Evolutionary conservation across 2,329 filamentous ascomycete species (phyloP).

Genomic region (Fusarium temperatum): DNA sequence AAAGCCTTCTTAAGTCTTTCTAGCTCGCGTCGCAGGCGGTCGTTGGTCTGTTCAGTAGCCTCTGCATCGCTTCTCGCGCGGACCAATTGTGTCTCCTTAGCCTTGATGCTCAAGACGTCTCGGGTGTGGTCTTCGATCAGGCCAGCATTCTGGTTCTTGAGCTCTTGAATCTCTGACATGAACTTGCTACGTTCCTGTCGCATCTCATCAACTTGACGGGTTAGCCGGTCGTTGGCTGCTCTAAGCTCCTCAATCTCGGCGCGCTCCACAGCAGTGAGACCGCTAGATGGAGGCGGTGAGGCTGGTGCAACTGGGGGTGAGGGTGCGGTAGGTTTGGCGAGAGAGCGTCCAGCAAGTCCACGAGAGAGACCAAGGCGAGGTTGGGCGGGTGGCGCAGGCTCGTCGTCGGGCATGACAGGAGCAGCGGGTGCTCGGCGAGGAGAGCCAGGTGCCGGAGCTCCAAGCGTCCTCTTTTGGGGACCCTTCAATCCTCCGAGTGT

Average conservation of each 20-base stretch:
- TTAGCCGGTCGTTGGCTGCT: constrained; percentile 80
- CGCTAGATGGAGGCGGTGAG: constrained; percentile 69
- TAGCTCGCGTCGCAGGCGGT: constrained; percentile 85
- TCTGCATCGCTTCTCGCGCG: constrained; percentile 91
- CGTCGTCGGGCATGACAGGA: constrained; percentile 66
- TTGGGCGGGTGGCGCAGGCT: constrained; percentile 66
- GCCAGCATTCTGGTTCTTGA: constrained; percentile 96
- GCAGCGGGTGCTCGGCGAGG: constrained; percentile 60
- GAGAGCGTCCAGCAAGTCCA: constrained; percentile 84
- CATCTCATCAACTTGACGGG: constrained; percentile 79
- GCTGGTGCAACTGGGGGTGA: constrained; percentile 60
- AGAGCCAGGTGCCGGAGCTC: constrained; percentile 61
- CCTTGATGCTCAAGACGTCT: constrained; percentile 95
- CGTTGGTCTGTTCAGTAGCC: constrained; percentile 84
- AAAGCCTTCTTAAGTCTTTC: constrained; percentile 92
- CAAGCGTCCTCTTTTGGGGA: constrained; percentile 64
- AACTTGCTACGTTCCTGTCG: constrained; percentile 84
- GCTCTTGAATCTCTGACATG: constrained; percentile 86
- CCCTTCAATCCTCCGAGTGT: constrained; percentile 67
- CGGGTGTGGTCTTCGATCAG: constrained; percentile 97
- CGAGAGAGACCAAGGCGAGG: constrained; percentile 74
- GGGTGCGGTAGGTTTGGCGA: constrained; percentile 75
- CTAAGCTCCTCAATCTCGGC: constrained; percentile 93
- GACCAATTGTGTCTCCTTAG: constrained; percentile 96
- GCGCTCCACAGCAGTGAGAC: constrained; percentile 80